phyloP scores from a whole-genome alignment of 352 stramenopile species.

The Globisporangium carolinianum region DNA sequence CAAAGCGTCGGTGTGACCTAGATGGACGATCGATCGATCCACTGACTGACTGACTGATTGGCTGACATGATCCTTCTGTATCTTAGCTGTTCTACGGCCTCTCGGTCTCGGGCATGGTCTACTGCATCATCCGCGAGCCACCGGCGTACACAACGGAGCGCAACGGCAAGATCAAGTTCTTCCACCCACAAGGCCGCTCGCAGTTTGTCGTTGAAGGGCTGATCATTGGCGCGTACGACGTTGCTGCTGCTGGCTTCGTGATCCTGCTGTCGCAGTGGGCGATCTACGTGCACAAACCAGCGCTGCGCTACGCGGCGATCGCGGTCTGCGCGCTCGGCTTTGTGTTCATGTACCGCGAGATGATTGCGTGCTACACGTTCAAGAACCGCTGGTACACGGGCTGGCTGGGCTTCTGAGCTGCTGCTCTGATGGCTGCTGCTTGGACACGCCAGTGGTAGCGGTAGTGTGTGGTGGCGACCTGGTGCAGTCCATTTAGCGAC shows the following conservation, averaged over 20 bases:
- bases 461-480: too few species aligned
- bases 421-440: too few species aligned
- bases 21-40: too few species aligned
- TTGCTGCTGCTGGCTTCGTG: slow-evolving; percentile 57
- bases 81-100: slow-evolving; percentile 77
- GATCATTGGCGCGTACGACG: slow-evolving; percentile 67
- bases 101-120: slow-evolving; percentile 85
- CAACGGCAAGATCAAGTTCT: slow-evolving; percentile 82
- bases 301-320: slow-evolving; percentile 50
- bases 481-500: too few species aligned
- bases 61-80: too few species aligned
- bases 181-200: slow-evolving; percentile 74
- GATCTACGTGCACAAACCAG: slow-evolving; percentile 57
- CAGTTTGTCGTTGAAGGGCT: slow-evolving; percentile 83
- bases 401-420: slow-evolving; percentile 71
- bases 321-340: slow-evolving; percentile 58
- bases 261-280: slow-evolving; percentile 82
- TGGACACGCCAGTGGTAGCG: too few species aligned
- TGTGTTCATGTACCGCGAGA: slow-evolving; percentile 79
- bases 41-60: too few species aligned
- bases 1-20: too few species aligned
- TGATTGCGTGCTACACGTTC: slow-evolving; percentile 79
- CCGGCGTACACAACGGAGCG: slow-evolving; percentile 61
- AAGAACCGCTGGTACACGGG: slow-evolving; percentile 88
- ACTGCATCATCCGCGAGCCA: slow-evolving; percentile 86